Evolutionary conservation across 768 basidiomycete genomes (phyloP).

Genomic region (Agrocybe pediades): DNA sequence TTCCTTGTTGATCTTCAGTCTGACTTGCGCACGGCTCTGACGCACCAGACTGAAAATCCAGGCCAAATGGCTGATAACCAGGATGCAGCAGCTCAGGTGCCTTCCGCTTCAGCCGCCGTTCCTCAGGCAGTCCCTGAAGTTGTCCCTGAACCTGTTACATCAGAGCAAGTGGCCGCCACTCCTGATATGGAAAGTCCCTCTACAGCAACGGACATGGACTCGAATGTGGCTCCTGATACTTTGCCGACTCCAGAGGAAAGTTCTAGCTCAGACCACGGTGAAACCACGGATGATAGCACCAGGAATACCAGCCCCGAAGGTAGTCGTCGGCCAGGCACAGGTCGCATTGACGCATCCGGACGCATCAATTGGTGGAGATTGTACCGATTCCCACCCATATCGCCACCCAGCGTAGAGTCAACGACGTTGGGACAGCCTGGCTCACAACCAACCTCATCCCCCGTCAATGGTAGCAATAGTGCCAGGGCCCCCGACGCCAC

Average conservation of each 20-base stretch:
- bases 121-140: too few species aligned
- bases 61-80: not conserved
- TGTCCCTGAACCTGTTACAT: too few species aligned
- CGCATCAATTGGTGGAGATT: constrained; percentile 82
- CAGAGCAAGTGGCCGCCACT: too few species aligned
- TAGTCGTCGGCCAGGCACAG: constrained; percentile 2
- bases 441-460: not conserved
- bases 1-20: constrained; percentile 79
- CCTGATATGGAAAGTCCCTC: too few species aligned
- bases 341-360: constrained; percentile 35
- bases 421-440: constrained; percentile 9
- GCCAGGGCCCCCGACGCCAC: too few species aligned
- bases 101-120: too few species aligned
- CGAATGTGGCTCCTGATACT: too few species aligned
- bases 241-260: too few species aligned
- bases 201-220: too few species aligned
- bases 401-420: constrained; percentile 29
- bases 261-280: too few species aligned
- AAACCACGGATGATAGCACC: too few species aligned
- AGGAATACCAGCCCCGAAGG: not conserved
- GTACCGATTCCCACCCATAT: constrained; percentile 78
- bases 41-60: constrained; percentile 31
- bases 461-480: not conserved
- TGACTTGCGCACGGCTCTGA: constrained; percentile 67
- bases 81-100: not conserved